Evolutionary conservation across 1,284 basidiomycete genomes (phyloP), one percentile per base, ranked within the genome.

Genomic region (Naganishia albida): DNA sequence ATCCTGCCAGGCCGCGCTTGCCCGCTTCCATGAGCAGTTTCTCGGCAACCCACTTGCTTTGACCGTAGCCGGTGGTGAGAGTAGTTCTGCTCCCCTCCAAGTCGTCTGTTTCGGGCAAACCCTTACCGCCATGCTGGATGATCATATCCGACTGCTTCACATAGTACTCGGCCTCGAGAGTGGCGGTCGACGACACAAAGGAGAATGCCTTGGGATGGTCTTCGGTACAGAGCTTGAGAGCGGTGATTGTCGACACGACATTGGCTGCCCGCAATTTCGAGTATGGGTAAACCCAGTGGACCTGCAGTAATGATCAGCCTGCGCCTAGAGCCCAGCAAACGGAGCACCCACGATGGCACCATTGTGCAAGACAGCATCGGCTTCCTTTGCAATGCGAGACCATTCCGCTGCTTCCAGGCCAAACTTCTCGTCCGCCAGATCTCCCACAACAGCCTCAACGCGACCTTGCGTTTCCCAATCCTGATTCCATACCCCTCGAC

Each of bases 241-340:
- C 87, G 1, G 89, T 89, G 63, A 98, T 74, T 1, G 96, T 99
- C 0, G 90, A 88, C 3, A 94, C 75, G 15, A 99, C 96, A 75
- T 99, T 99, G 30, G 94, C 86, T 0, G 88, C 84, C 18, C 94
- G 89, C 42, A 99, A 84, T 78, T 89, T 93, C 76, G 92, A 88
- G 80, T 99, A 99, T 0, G 94, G 93, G 79, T 98, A 99, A 2
- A 99, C 92, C 96, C 96, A 99, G 76, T 99, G 96, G 16, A 99
- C 90, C 90, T 91, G 68, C 39, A 65, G 30, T 56, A 53, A 52
- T 54, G n/a, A 34, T 16, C 62, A 50, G 43, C 38, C 59, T 26
- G 55, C 18, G 51, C 30, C 57, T 7, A 46, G 3, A 50, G 25
- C 18, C 18, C n/a, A 42, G 30, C 38, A 7, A 57, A 39, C 26